A percentile compares a stretch with the other conserved stretches of the same genome.
These are phyloP conservation scores for Coemansia sp. DNA, from an alignment of 192 early-diverging fungal genomes.

Conservation along the genomic window DNA sequence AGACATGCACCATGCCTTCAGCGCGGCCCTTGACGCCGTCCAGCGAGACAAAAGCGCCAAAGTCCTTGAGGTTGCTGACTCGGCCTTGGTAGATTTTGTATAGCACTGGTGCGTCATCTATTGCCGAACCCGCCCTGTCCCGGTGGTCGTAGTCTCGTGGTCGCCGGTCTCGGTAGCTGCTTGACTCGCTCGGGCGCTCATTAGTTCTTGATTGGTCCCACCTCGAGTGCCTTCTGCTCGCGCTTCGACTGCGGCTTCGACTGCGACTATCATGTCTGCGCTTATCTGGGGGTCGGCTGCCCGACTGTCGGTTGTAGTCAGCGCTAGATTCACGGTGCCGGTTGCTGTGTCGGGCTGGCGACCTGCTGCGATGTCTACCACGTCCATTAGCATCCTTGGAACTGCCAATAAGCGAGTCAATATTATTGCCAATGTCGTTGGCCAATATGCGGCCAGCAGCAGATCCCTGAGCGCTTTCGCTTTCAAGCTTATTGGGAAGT, in stretches of 20 bases:
- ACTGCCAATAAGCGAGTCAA: slow-evolving; percentile 33
- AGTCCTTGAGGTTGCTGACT: slow-evolving; percentile 84
- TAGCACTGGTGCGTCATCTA: slow-evolving; percentile 80
- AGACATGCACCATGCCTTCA: slow-evolving; percentile 92
- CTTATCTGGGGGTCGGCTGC: slow-evolving; percentile 20
- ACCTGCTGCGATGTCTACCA: slow-evolving; percentile 35
- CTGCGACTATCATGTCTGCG: slow-evolving; percentile 8
- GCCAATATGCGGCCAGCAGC: slow-evolving; percentile 31
- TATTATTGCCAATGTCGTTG: slow-evolving; percentile 38
- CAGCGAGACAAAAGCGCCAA: slow-evolving; percentile 90
- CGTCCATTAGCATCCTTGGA: slow-evolving; percentile 10
- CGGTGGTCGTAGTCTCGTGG: background rate
- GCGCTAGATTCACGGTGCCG: slow-evolving; percentile 12
- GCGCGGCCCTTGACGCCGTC: slow-evolving; percentile 75
- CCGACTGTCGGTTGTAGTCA: slow-evolving; percentile 3
- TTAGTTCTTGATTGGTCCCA: slow-evolving; percentile 44
- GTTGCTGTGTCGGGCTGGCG: slow-evolving; percentile 10
- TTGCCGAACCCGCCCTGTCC: background rate
- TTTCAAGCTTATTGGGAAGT: slow-evolving; percentile 26
- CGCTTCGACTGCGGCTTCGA: slow-evolving; percentile 13
- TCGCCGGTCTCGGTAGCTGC: background rate
- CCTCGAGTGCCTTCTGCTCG: slow-evolving; percentile 26
- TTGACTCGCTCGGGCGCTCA: background rate
- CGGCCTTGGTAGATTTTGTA: slow-evolving; percentile 92
- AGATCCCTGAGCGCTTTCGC: background rate